Conservation (phyloP, 1,284 basidiomycete species). For the Fomitopsis betulina region DNA sequence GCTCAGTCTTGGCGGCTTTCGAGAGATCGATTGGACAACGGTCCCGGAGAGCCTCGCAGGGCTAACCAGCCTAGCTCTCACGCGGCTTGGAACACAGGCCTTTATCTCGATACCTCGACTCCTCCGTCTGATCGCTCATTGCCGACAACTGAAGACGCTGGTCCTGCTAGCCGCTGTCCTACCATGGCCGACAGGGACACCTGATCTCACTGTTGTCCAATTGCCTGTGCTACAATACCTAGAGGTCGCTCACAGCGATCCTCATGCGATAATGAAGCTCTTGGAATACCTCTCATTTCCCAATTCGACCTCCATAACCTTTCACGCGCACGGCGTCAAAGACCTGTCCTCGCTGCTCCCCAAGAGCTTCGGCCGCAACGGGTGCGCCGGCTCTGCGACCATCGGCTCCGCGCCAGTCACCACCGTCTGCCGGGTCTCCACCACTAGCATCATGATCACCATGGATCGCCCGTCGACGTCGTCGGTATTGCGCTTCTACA, state of each 20-base stretch:
- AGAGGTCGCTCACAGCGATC: neutral
- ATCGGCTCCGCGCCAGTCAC: neutral
- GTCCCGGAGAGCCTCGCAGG: neutral
- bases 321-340: conserved; percentile 1
- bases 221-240: conserved; percentile 1
- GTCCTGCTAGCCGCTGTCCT: neutral
- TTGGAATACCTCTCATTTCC: conserved; percentile 4
- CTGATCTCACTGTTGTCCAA: neutral
- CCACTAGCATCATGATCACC: neutral
- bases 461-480: neutral
- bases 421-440: neutral
- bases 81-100: neutral
- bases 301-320: neutral
- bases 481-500: conserved; percentile 1
- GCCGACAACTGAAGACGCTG: neutral
- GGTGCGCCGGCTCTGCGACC: neutral
- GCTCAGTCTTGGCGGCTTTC: neutral
- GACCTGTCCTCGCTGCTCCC: neutral
- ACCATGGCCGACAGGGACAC: neutral
- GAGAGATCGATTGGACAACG: neutral
- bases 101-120: neutral
- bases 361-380: neutral
- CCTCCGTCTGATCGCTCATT: neutral
- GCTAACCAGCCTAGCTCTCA: conserved; percentile 1
- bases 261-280: neutral